A percentile compares a stretch with the other conserved stretches of the same genome.
phyloP scores from a whole-genome alignment of 169 alveolate genomes.

The Eimeria sp. region DNA sequence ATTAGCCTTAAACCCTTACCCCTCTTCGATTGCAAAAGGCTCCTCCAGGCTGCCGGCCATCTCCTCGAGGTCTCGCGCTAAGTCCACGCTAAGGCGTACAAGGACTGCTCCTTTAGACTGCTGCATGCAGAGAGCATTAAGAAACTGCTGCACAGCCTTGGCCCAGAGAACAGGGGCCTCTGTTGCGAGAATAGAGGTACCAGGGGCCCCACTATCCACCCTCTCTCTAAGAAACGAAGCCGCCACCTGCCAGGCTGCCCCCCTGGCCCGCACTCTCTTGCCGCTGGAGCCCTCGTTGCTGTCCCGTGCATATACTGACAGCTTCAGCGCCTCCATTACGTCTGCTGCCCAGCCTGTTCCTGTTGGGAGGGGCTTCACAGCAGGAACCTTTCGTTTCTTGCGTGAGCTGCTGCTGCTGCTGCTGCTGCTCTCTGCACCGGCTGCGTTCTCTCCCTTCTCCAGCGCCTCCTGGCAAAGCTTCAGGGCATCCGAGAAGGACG shows the following conservation, averaged over 20 bases:
- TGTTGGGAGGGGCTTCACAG: not conserved
- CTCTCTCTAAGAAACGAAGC: constrained; percentile 4
- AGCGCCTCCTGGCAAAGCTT: constrained; percentile 23
- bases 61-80: constrained; percentile 47
- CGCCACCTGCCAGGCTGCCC: constrained; percentile 51
- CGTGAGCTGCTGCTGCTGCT: constrained; percentile 2
- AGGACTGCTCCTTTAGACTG: not conserved
- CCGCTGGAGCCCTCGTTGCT: constrained; percentile 36
- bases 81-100: constrained; percentile 16
- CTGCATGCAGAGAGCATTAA: constrained; percentile 27
- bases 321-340: constrained; percentile 54
- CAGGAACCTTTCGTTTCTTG: constrained; percentile 1
- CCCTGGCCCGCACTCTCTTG: constrained; percentile 50
- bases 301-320: constrained; percentile 43
- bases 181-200: not conserved
- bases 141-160: constrained; percentile 41
- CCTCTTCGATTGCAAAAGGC: constrained; percentile 19
- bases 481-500: constrained; percentile 7
- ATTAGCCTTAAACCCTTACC: not conserved
- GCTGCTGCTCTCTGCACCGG: constrained; percentile 18
- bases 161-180: constrained; percentile 57
- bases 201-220: not conserved
- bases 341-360: constrained; percentile 44
- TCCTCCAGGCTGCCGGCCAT: constrained; percentile 45
- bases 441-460: not conserved